A percentile compares a stretch with the other conserved stretches of the same genome.
phyloP scores from a whole-genome alignment of 2,329 filamentous ascomycete species.

The Apiospora aurea region DNA sequence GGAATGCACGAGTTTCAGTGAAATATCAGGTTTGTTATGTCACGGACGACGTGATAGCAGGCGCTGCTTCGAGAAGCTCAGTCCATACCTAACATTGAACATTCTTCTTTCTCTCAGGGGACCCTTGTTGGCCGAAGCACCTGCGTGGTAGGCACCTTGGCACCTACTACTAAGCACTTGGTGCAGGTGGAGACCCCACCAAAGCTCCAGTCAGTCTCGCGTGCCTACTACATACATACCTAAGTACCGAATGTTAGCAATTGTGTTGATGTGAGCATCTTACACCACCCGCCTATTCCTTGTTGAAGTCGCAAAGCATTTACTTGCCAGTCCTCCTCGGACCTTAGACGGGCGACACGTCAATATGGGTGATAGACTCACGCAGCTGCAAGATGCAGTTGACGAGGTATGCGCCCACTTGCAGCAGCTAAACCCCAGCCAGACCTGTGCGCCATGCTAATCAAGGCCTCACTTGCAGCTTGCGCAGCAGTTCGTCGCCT shows the following conservation, averaged over 20 bases:
- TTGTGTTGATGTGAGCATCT: background rate
- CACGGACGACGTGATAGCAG: background rate
- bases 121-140: background rate
- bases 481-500: constrained; percentile 72
- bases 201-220: constrained; percentile 17
- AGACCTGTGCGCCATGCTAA: constrained; percentile 1
- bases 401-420: constrained; percentile 67
- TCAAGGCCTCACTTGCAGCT: constrained; percentile 53
- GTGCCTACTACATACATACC: no score
- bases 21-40: background rate
- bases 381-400: constrained; percentile 84
- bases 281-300: background rate
- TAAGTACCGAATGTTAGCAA: background rate
- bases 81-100: no score
- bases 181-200: constrained; percentile 3
- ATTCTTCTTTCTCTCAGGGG: background rate
- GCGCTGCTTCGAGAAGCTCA: background rate
- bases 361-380: constrained; percentile 77
- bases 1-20: background rate
- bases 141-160: no score
- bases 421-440: background rate
- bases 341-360: background rate
- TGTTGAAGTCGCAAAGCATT: background rate
- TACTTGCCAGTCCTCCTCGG: background rate
- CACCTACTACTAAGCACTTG: no score